Evolutionary conservation across 1,284 basidiomycete species (phyloP).

Genomic region (Pholiota adiposa): DNA sequence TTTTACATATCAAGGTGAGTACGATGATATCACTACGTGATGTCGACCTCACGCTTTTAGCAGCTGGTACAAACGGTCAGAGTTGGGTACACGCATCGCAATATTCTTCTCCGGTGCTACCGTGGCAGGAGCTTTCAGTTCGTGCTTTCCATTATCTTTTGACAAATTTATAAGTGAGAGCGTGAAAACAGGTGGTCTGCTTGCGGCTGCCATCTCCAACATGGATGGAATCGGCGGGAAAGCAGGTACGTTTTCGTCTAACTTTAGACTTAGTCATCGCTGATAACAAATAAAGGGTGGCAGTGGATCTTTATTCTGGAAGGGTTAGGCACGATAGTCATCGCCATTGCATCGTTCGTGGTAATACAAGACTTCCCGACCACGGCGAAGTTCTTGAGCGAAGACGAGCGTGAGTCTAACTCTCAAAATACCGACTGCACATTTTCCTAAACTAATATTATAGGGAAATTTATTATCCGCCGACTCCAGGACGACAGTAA

Average conservation of each 20-base stretch:
- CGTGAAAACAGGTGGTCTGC: constrained; percentile 62
- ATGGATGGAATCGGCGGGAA: constrained; percentile 73
- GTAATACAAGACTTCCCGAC: constrained; percentile 83
- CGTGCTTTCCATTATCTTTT: constrained; percentile 53
- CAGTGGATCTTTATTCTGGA: constrained; percentile 69
- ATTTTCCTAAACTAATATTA: neutral
- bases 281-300: constrained; percentile 37
- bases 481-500: constrained; percentile 70
- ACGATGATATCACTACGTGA: no score
- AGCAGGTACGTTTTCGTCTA: constrained; percentile 28
- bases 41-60: no score
- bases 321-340: constrained; percentile 63
- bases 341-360: constrained; percentile 69
- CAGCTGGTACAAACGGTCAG: constrained; percentile 53
- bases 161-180: constrained; percentile 49
- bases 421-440: neutral
- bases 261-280: neutral
- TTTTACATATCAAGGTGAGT: constrained; percentile 53
- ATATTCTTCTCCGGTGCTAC: constrained; percentile 66
- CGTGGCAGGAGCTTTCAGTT: constrained; percentile 42
- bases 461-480: constrained; percentile 58
- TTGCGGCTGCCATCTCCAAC: constrained; percentile 69
- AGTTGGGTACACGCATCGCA: constrained; percentile 54
- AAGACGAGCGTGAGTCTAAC: constrained; percentile 53
- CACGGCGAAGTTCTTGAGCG: constrained; percentile 73